Evolutionary conservation across 805 yeast species (phyloP).

Genomic region (Wickerhamiella domercqiae): DNA sequence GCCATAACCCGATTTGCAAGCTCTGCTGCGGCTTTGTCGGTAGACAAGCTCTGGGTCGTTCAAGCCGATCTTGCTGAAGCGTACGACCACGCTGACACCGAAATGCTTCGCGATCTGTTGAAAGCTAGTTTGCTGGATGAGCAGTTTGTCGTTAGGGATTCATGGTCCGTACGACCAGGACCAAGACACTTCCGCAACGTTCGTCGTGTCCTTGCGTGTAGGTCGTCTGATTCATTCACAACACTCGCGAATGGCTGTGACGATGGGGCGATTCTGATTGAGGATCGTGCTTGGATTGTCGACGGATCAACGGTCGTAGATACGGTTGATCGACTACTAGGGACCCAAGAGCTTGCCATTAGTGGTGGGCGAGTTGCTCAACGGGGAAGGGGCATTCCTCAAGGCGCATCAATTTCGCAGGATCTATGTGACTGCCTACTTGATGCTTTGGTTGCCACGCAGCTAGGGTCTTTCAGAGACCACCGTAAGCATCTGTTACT

Average conservation of each 20-base stretch:
- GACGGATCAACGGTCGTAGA: conserved; percentile 10
- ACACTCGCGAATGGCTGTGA: neutral
- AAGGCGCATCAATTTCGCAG: conserved; percentile 68
- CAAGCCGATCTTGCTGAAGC: conserved; percentile 69
- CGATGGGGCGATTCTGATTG: neutral
- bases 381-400: conserved; percentile 63
- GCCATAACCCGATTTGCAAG: conserved; percentile 24
- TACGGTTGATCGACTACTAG: conserved; percentile 37
- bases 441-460: conserved; percentile 35
- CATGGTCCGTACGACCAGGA: no score
- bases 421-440: conserved; percentile 60
- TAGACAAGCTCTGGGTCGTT: conserved; percentile 33
- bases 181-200: neutral
- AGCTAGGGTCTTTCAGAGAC: conserved; percentile 19
- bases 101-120: conserved; percentile 6
- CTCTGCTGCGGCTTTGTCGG: conserved; percentile 19
- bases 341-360: conserved; percentile 29
- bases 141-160: neutral
- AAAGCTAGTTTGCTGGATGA: conserved; percentile 2
- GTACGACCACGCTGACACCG: conserved; percentile 44
- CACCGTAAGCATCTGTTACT: conserved; percentile 29
- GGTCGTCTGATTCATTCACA: neutral
- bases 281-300: neutral
- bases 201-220: no score
- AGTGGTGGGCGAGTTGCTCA: conserved; percentile 24